Conservation (phyloP, 2,329 filamentous ascomycete species). For the Colletotrichum costaricense region DNA sequence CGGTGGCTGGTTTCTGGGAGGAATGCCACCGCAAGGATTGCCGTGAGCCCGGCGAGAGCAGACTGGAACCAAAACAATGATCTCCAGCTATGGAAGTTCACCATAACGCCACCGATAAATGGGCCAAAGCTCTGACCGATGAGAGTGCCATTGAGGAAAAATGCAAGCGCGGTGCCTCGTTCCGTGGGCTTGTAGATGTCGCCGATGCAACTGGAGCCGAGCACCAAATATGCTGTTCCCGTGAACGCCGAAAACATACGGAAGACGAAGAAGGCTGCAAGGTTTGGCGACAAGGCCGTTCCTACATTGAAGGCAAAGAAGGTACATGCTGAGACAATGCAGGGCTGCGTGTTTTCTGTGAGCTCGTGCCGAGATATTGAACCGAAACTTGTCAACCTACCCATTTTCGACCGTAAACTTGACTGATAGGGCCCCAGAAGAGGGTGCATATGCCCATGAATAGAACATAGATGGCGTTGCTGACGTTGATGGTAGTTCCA, state of each 20-base stretch:
- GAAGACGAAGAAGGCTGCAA: slow-evolving; percentile 75
- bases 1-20: slow-evolving; percentile 77
- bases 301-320: slow-evolving; percentile 74
- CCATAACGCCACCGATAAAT: slow-evolving; percentile 77
- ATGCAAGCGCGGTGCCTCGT: slow-evolving; percentile 73
- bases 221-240: slow-evolving; percentile 75
- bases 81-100: slow-evolving; percentile 75
- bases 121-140: slow-evolving; percentile 73
- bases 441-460: slow-evolving; percentile 76
- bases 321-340: slow-evolving; percentile 46
- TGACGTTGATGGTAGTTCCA: slow-evolving; percentile 75
- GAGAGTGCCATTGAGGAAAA: slow-evolving; percentile 74
- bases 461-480: slow-evolving; percentile 77
- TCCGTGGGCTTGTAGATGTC: slow-evolving; percentile 70
- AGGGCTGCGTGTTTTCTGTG: slow-evolving; percentile 8
- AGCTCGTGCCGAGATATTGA: background rate
- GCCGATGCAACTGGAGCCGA: slow-evolving; percentile 71
- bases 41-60: slow-evolving; percentile 67
- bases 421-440: slow-evolving; percentile 75
- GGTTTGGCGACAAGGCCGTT: slow-evolving; percentile 74
- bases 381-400: slow-evolving; percentile 51
- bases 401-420: slow-evolving; percentile 63
- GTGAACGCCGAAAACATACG: slow-evolving; percentile 77
- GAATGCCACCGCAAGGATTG: slow-evolving; percentile 66
- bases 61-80: slow-evolving; percentile 79